Conservation (phyloP, 805 yeast species). For the Ogataea pignaliae region DNA sequence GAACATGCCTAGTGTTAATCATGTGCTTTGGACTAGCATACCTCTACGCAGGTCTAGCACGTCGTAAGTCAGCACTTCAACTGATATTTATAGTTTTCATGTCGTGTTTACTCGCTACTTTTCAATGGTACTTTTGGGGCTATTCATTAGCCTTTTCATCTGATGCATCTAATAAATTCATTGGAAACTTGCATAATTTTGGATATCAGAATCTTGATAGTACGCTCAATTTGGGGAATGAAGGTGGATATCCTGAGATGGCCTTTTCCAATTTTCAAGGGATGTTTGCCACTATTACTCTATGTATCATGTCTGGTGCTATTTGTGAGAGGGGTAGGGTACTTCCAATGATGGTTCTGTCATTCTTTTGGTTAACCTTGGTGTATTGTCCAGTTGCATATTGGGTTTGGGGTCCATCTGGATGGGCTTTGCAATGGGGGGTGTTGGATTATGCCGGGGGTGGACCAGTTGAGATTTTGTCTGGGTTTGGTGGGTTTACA, state of each 20-base stretch:
- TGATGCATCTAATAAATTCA: slow-evolving; percentile 78
- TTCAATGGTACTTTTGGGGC: slow-evolving; percentile 99
- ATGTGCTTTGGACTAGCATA: slow-evolving; percentile 97
- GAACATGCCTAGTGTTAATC: slow-evolving; percentile 70
- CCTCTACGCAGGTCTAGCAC: slow-evolving; percentile 84
- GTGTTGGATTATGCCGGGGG: slow-evolving; percentile 97
- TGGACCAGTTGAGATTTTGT: slow-evolving; percentile 90
- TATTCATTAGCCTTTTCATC: slow-evolving; percentile 82
- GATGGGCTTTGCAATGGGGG: slow-evolving; percentile 93
- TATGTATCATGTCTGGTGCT: slow-evolving; percentile 89
- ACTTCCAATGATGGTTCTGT: slow-evolving; percentile 75
- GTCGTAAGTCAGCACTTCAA: slow-evolving; percentile 85
- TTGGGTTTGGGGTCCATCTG: slow-evolving; percentile 92
- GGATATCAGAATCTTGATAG: slow-evolving; percentile 74
- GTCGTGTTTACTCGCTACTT: slow-evolving; percentile 55
- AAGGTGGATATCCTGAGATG: slow-evolving; percentile 65
- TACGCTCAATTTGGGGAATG: slow-evolving; percentile 16
- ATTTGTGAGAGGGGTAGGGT: slow-evolving; percentile 91
- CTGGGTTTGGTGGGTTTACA: slow-evolving; percentile 89
- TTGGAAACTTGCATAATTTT: slow-evolving; percentile 80
- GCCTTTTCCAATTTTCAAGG: slow-evolving; percentile 85
- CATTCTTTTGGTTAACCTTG: slow-evolving; percentile 84
- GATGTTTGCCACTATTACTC: slow-evolving; percentile 87
- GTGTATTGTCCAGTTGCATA: slow-evolving; percentile 94
- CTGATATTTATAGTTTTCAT: slow-evolving; percentile 77